Evolutionary conservation across 805 yeast genomes (phyloP), one percentile per base, ranked within the genome.

Genomic region (Kodamaea kaohsiungensis): DNA sequence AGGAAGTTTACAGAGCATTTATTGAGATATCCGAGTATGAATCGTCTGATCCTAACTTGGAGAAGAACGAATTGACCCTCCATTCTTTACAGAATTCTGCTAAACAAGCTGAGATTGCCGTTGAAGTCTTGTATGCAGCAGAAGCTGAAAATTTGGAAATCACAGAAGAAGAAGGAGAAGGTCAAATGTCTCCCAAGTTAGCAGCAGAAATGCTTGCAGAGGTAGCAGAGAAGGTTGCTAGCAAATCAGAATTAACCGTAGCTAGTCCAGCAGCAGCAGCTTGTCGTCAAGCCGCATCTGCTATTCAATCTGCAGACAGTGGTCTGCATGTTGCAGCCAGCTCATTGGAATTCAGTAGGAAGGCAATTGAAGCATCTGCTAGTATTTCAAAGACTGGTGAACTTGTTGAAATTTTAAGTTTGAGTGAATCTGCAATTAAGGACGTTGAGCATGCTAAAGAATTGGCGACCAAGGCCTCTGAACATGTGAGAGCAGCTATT

Each of bases 1-100:
- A 64, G 46, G 55, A 54, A 7, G 52, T 63, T 8, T 65, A 64
- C 50, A 60, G 57, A 22, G 65, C 63, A 2, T 55, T 62, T 30
- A 57, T 62, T 39, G 62, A 60, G 53, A 58, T 57, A 19, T 38
- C 54, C 13, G 62, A 61, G 42, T 61, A 56, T 53, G 64, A 61
- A 48, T 46, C 39, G 10, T 30, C 8, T n/a, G 47, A 51, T 10
- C 16, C 22, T 12, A 15, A 15, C 30, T 35, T 37, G 16, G 46
- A 48, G 18, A 16, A 37, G 40, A 49, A 42, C 15, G 43, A 48
- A 17, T 13, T 48, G 50, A 19, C 46, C 2, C 37, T 51, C n/a
- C 8, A 30, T 13, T 38, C 49, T 3, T 40, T 54, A 13, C 46
- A 43, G 33, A 43, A 30, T 39, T 17, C 54, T 6, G 54, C 50